These are phyloP conservation scores for Boechera stricta DNA, from an alignment of 345 rosid species.

Conservation along the genomic window DNA sequence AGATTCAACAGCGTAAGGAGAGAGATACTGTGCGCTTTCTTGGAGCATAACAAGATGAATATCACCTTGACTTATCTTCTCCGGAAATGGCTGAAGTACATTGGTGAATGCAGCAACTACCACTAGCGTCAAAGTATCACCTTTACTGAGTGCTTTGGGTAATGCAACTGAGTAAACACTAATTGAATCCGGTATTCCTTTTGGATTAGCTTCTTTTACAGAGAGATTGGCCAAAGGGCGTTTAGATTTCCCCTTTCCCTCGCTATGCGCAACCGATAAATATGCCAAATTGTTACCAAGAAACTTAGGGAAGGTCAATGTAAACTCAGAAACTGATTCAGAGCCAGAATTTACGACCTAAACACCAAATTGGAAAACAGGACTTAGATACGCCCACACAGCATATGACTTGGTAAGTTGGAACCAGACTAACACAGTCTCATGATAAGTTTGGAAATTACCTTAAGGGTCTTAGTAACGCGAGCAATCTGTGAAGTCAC, in stretches of 20 bases:
- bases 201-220: conserved; percentile 44
- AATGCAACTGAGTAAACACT: conserved; percentile 64
- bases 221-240: conserved; percentile 54
- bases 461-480: conserved; percentile 72
- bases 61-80: conserved; percentile 84
- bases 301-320: conserved; percentile 70
- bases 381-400: conserved; percentile 19
- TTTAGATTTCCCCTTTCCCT: conserved; percentile 79
- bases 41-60: conserved; percentile 83
- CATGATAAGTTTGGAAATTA: conserved; percentile 17
- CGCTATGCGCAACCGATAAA: conserved; percentile 55
- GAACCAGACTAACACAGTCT: conserved; percentile 21
- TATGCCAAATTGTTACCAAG: conserved; percentile 73
- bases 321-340: conserved; percentile 67
- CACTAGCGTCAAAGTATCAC: conserved; percentile 67
- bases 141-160: conserved; percentile 62
- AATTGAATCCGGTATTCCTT: conserved; percentile 68
- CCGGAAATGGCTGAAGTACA: conserved; percentile 76
- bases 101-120: conserved; percentile 69
- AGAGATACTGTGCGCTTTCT: conserved; percentile 76
- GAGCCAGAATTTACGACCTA: conserved; percentile 81
- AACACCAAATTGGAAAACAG: conserved; percentile 22
- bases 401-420: background rate
- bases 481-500: conserved; percentile 85
- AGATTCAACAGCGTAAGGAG: conserved; percentile 72